Evolutionary conservation across 768 basidiomycete genomes (phyloP).

Genomic region (Phylloporus sp.): DNA sequence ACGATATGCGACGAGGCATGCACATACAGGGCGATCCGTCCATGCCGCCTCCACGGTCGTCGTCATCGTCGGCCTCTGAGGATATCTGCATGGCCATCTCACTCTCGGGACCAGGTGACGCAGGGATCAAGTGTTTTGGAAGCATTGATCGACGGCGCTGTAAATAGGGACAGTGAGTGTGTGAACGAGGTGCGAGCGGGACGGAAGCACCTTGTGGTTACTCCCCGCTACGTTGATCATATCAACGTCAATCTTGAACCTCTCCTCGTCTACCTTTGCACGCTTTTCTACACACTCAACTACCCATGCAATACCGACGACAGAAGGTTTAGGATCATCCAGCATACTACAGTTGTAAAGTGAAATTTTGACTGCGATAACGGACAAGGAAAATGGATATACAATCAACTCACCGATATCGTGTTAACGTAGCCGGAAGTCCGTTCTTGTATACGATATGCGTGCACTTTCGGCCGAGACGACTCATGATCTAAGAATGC

Average conservation of each 20-base stretch:
- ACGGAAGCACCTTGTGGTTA: slow-evolving; percentile 54
- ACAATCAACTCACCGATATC: slow-evolving; percentile 53
- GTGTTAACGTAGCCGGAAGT: slow-evolving; percentile 63
- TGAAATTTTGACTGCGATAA: not conserved
- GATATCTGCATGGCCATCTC: slow-evolving; percentile 16
- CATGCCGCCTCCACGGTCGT: slow-evolving; percentile 25
- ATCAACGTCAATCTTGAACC: slow-evolving; percentile 63
- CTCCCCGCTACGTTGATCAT: slow-evolving; percentile 52
- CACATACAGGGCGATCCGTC: slow-evolving; percentile 24
- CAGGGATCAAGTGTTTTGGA: slow-evolving; percentile 51
- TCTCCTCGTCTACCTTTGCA: slow-evolving; percentile 57
- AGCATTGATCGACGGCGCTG: slow-evolving; percentile 75
- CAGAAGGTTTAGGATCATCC: slow-evolving; percentile 62
- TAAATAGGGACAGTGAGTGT: not conserved
- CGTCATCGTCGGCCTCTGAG: slow-evolving; percentile 28
- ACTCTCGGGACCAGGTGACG: slow-evolving; percentile 14
- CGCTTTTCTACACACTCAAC: slow-evolving; percentile 79
- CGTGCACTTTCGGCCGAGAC: slow-evolving; percentile 71
- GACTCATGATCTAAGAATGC: slow-evolving; percentile 49
- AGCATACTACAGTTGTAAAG: slow-evolving; percentile 41
- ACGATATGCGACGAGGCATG: not conserved
- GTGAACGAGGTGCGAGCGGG: not conserved
- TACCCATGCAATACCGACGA: slow-evolving; percentile 88
- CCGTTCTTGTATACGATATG: slow-evolving; percentile 89
- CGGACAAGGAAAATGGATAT: not conserved